These are phyloP conservation scores for Leccinum subtestaceum DNA, from an alignment of 768 basidiomycete genomes.

Conservation along the genomic window DNA sequence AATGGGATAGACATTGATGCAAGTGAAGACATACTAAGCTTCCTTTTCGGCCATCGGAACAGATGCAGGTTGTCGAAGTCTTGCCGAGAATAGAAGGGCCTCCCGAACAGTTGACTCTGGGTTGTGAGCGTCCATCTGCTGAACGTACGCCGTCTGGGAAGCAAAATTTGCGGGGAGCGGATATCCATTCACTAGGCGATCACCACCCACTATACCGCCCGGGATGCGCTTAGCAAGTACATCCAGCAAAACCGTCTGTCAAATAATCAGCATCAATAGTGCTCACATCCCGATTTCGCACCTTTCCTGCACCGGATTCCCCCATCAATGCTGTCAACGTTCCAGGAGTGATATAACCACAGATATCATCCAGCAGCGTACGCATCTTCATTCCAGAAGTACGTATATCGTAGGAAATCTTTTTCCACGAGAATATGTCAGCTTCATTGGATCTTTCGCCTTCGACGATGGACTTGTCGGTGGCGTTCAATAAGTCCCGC, in stretches of 20 bases:
- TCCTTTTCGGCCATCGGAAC: slow-evolving; percentile 71
- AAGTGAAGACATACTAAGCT: slow-evolving; percentile 56
- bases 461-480: neutral
- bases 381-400: slow-evolving; percentile 35
- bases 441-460: slow-evolving; percentile 25
- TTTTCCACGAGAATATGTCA: slow-evolving; percentile 77
- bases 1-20: neutral
- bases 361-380: slow-evolving; percentile 43
- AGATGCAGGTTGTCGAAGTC: slow-evolving; percentile 66
- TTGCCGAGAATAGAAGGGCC: slow-evolving; percentile 76
- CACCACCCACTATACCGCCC: slow-evolving; percentile 49
- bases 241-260: slow-evolving; percentile 56
- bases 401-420: slow-evolving; percentile 64
- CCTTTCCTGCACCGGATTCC: slow-evolving; percentile 34
- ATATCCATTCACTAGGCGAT: slow-evolving; percentile 55
- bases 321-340: slow-evolving; percentile 56
- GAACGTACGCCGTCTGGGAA: slow-evolving; percentile 52
- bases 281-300: neutral
- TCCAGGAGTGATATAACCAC: slow-evolving; percentile 50
- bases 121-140: slow-evolving; percentile 82
- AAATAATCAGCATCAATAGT: neutral
- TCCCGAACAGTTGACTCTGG: slow-evolving; percentile 76
- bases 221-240: slow-evolving; percentile 51
- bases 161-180: slow-evolving; percentile 54
- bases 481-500: too few relatives aligned